Evolutionary conservation across 805 yeast species (phyloP), one percentile per base, ranked within the genome.

Genomic region (Priceomyces fermenticarens): DNA sequence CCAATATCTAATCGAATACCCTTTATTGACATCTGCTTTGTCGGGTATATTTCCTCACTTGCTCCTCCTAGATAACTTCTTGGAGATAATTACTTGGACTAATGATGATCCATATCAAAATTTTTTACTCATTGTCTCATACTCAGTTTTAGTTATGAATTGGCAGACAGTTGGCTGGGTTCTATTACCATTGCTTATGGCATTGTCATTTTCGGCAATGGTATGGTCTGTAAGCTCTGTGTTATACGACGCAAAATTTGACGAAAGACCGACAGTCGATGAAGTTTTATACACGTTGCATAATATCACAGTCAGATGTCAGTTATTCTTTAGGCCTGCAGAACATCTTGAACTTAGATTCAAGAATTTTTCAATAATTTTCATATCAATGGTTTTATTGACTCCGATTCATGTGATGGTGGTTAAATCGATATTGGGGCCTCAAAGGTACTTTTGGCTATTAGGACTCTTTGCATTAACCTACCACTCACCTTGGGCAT

Each of bases 51-150:
- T 73, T 45, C 82, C 83, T 1, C 60, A 70, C 42, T 56, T 78
- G 26, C 51, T 74, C 11, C 48, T 77, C 15, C 52, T 71, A 4
- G 81, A 78, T 51, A 58, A 64, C 32, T 41, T 67, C 5, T 53
- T 78, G 12, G 73, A 73, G 30, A 54, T 73, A 10, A 44, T 76
- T 14, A 76, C 82, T 1, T 78, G 83, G 83, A 77, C 83, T 1
- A 75, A 75, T 43, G 72, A 65, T 3, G 76, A 75, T 40, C 69
- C 72, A 8, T 75, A 72, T 47, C 62, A 62, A 44, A 78, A 76
- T 48, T 67, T 75, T 41, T 51, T 77, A 5, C 29, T 68, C 1
- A 59, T 75, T 26, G 67, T 67, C 3, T 44, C 53, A 1, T 72
- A 69, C 46, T 60, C 72, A 10, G 57, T 65, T 26, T 25, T 68